Evolutionary conservation across 148 eudicot species (phyloP), one percentile per base, ranked within the genome.

Genomic region (Mesembryanthemum crystallinum): DNA sequence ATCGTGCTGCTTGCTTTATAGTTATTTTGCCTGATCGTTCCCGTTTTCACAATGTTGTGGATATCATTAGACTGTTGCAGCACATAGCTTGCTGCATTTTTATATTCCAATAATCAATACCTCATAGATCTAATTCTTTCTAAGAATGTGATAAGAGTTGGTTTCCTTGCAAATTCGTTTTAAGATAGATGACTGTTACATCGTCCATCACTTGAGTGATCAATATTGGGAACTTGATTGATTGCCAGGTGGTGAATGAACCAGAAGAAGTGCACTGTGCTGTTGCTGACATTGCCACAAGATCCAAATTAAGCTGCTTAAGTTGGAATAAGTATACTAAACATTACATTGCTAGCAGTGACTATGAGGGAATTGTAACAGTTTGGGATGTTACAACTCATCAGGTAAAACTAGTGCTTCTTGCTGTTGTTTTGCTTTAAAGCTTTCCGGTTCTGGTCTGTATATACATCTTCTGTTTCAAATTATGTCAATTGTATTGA

Each of bases 301-400:
- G 93, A 43, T 87, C 92, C 45, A 93, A 93, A 76, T 89, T 91
- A 67, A 93, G 96, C 73, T 93, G 93, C 80, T 84, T 93, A 79
- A 91, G 98, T 86, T 93, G 98, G 98, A 93, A 85, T 47, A 91
- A 85, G 81, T 86, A 82, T 83, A 72, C 86, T 17, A 93, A 89
- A 77, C 87, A 82, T 65, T 85, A 87, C 67, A 91, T 93, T 52
- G 98, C 96, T 24, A 88, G 94, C 80, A 88, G 94, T 84, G 98
- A 93, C 77, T 91, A 93, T 63, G 98, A 93, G 60, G 98, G 98
- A 27, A 87, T 87, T 52, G 88, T 93, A 43, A 92, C 91, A 73
- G 89, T 92, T 76, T 92, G 98, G 98, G 95, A 92, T 81, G 86
- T 89, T 77, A 85, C 80, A 64, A 86, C 91, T 37, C 85, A 86